Base-by-base conservation (phyloP, 2,329 filamentous ascomycete genomes). In the Venturia aucupariae region DNA sequence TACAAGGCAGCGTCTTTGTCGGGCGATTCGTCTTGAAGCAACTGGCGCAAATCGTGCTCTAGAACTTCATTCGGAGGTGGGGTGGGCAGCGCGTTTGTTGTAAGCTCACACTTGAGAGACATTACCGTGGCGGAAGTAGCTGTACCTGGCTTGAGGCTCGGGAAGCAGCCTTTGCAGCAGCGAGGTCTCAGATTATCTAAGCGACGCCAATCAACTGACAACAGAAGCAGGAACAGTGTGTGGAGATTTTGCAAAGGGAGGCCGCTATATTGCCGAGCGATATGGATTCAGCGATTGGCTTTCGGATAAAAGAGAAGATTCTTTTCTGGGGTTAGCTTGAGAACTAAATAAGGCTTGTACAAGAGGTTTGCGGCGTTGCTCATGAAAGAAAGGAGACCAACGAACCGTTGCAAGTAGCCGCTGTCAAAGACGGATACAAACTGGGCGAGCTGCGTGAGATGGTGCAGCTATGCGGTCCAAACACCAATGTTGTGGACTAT, bases 361-460 rank as follows among this genome's bases (percentile, higher is more conserved):
- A 35, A 57, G 59, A 60, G 44, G 59, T 60, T 60, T 60, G 59
- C 59, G 24, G 41, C 41, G 59, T 22, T n/a, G 27, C 51, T 57
- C 30, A 57, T 60, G 35, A 60, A 60, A 60, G 59, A 44, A 60
- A 44, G 22, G 35, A 41, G 38, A 24, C 44, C 22, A 44, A 60
- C 59, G 59, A 60, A 60, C 59, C 59, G 59, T 60, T 44, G 59
- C 59, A 60, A 60, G 59, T 44, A 60, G 38, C 59, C 59, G 59
- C 24, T 44, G 35, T 60, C 35, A 44, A 60, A 41, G 41, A 44
- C 59, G 59, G 59, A 22, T 60, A 60, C 59, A 60, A 60, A 60
- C 59, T 44, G 35, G 59, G 41, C 38, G 35, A 32, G 59, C 59
- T 41, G 59, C 24, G 38, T 41, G 59, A 41, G 41, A 60, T 44